Percentiles rank a stretch among this genome's conserved stretches.
Evolutionary conservation across 2,329 filamentous ascomycete genomes (phyloP).

Genomic region (Fusarium citri): DNA sequence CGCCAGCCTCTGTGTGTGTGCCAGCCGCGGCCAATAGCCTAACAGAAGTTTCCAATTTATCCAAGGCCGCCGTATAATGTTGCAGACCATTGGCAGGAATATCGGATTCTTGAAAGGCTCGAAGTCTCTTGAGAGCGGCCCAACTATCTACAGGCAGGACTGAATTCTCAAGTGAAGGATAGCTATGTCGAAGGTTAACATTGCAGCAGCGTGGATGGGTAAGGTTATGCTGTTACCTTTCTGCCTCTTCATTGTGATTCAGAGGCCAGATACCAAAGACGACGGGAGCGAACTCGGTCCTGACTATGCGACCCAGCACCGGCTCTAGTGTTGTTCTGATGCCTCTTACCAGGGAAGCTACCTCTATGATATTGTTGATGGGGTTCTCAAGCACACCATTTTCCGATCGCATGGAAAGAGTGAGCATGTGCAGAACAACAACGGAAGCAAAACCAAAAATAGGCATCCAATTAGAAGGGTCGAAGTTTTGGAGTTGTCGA

Average conservation of each 20-base stretch:
- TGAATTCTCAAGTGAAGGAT: constrained; percentile 34
- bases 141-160: constrained; percentile 41
- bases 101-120: constrained; percentile 37
- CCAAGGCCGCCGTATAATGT: constrained; percentile 38
- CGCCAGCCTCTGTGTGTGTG: constrained; percentile 38
- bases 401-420: constrained; percentile 37
- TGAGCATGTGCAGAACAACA: constrained; percentile 49
- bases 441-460: constrained; percentile 57
- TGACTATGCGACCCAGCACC: constrained; percentile 30
- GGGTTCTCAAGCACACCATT: constrained; percentile 33
- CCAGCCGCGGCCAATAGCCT: constrained; percentile 42
- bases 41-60: constrained; percentile 28
- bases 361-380: constrained; percentile 37
- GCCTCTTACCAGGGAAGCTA: constrained; percentile 39
- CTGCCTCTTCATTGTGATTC: constrained; percentile 16
- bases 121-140: constrained; percentile 35
- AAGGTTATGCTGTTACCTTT: constrained; percentile 1
- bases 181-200: constrained; percentile 16
- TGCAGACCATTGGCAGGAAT: constrained; percentile 32
- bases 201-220: background rate
- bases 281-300: constrained; percentile 42
- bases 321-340: constrained; percentile 39
- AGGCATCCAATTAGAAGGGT: constrained; percentile 44
- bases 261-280: constrained; percentile 38
- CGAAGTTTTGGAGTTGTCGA: constrained; percentile 30